These are phyloP conservation scores for Komagataella ulmi DNA, from an alignment of 805 yeast genomes.

Conservation along the genomic window DNA sequence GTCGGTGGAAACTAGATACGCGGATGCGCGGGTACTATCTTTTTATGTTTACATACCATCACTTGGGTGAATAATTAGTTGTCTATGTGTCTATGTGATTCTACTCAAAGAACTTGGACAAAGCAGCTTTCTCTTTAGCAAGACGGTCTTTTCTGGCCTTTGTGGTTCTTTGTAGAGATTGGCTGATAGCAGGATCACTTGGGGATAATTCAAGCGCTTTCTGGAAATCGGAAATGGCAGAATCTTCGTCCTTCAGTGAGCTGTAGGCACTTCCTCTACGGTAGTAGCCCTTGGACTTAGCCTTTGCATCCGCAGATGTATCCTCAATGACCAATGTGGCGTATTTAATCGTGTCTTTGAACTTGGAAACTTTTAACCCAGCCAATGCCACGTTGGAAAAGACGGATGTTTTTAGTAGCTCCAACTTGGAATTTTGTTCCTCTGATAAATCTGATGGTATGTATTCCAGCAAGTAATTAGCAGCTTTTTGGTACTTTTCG, in stretches of 20 bases:
- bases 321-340: conserved; percentile 56
- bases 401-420: conserved; percentile 47
- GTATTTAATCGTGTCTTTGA: conserved; percentile 39
- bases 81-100: too few species aligned
- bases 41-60: neutral
- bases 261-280: conserved; percentile 73
- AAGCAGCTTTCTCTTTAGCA: conserved; percentile 61
- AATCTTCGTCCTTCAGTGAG: conserved; percentile 51
- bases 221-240: conserved; percentile 52
- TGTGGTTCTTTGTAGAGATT: conserved; percentile 51
- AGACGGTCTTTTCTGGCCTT: conserved; percentile 34
- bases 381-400: conserved; percentile 65
- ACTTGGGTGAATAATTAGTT: neutral
- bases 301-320: conserved; percentile 44
- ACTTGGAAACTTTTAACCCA: conserved; percentile 49
- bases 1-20: neutral
- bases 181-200: conserved; percentile 55
- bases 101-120: conserved; percentile 49
- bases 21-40: neutral
- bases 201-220: conserved; percentile 56
- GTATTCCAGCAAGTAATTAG: conserved; percentile 54
- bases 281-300: conserved; percentile 74
- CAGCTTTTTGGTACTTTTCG: conserved; percentile 62
- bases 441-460: conserved; percentile 56
- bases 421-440: conserved; percentile 34